Conservation (phyloP, 2,329 filamentous ascomycete species). For the Xylaria sp. region DNA sequence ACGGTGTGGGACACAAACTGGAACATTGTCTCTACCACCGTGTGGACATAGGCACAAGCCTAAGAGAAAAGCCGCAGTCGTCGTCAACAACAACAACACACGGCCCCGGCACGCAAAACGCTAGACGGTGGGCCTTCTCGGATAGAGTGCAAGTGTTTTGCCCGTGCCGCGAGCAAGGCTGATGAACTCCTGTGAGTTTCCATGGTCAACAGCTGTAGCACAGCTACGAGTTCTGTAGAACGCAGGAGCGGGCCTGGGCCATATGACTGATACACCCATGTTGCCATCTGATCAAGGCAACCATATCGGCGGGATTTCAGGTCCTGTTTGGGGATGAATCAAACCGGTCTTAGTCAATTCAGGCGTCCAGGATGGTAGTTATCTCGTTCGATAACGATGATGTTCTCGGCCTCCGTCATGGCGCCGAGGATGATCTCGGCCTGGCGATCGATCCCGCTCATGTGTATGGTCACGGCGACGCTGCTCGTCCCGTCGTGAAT, state of each 20-base stretch:
- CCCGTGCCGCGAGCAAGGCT: not conserved
- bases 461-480: conserved; percentile 17
- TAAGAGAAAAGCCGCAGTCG: not conserved
- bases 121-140: not conserved
- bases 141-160: not conserved
- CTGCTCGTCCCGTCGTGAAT: conserved; percentile 22
- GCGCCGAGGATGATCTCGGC: conserved; percentile 22
- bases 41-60: conserved; percentile 1
- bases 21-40: conserved; percentile 1
- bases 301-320: not conserved
- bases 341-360: not conserved
- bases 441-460: conserved; percentile 20
- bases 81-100: not conserved
- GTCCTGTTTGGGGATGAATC: not conserved
- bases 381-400: conserved; percentile 24
- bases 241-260: not conserved
- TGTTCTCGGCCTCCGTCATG: conserved; percentile 21
- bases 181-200: not conserved
- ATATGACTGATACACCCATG: not conserved
- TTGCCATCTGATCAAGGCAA: not conserved
- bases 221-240: conserved; percentile 4
- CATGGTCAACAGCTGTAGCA: not conserved
- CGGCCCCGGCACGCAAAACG: not conserved
- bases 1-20: conserved; percentile 2
- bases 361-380: not conserved